phyloP scores from a whole-genome alignment of 2,329 filamentous ascomycete genomes.

The Fusarium marasasianum region DNA sequence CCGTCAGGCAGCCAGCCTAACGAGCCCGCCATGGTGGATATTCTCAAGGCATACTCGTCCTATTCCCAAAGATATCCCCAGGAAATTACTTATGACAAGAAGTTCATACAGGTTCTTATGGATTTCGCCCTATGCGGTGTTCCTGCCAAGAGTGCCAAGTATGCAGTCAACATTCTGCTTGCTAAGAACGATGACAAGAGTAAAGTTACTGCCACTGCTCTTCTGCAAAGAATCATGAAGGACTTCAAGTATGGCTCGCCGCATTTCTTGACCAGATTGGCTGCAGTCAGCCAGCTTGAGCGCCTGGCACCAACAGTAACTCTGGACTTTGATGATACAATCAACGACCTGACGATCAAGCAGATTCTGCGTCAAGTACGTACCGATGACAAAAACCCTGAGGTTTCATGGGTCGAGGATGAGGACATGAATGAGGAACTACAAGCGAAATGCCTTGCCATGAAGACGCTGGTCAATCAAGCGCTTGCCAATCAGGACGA shows the following conservation, averaged over 20 bases:
- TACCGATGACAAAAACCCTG: conserved; percentile 64
- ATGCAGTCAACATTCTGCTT: conserved; percentile 90
- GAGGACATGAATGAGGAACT: conserved; percentile 81
- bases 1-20: conserved; percentile 75
- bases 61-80: conserved; percentile 88
- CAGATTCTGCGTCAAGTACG: conserved; percentile 78
- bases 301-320: conserved; percentile 78
- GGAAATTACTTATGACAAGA: conserved; percentile 83
- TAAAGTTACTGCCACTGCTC: conserved; percentile 83
- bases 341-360: conserved; percentile 80
- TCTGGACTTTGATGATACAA: conserved; percentile 77
- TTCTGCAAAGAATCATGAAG: conserved; percentile 79
- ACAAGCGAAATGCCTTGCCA: conserved; percentile 81
- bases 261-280: conserved; percentile 79
- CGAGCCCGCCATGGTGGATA: conserved; percentile 81
- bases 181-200: conserved; percentile 77
- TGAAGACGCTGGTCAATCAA: conserved; percentile 88
- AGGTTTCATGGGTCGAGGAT: conserved; percentile 74
- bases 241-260: conserved; percentile 77
- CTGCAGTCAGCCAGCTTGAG: conserved; percentile 78
- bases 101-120: conserved; percentile 82
- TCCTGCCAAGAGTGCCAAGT: conserved; percentile 87
- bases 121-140: conserved; percentile 85
- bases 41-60: conserved; percentile 90
- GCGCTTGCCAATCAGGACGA: conserved; percentile 69